Evolutionary conservation across 2,329 filamentous ascomycete species (phyloP), one percentile per base, ranked within the genome.

Genomic region (Coccinonectria pachysandricola): DNA sequence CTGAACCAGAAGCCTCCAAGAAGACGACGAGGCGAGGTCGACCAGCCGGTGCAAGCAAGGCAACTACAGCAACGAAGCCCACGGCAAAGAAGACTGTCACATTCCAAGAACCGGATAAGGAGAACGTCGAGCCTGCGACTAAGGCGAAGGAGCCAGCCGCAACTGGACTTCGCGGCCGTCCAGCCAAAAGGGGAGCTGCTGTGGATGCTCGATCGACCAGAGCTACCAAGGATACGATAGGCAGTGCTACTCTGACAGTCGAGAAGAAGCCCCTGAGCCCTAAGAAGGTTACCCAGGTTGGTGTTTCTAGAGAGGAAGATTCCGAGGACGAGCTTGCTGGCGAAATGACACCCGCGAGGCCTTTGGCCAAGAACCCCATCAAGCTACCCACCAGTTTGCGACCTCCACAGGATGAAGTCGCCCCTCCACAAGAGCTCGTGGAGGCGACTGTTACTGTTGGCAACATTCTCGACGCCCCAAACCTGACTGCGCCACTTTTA

Each of bases 101-200:
- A 31, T 78, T 78, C 47, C 63, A 75, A 45, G 70, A 72, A 39
- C 68, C 69, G 3, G 72, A 75, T 46, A 78, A 79, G 52, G 74
- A 79, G 46, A 78, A 78, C 37, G 52, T 72, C 19, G 48, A 59
- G 12, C 69, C 68, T 9, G 39, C 49, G 3, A 28, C 49, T 12
- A 57, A 53, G 30, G 36, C 45, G 15, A 63, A 63, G 43, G 45
- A 51, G 24, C 35, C 52, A 22, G 36, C 45, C 17, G 27, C 52
- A 8, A 35, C 45, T 8, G 57, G 61, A 14, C 48, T 68, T 19
- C 45, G 52, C 20, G 47, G 49, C 28, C 48, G 53, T 18, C 53
- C 71, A 10, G 61, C 71, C 21, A 63, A 70, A 30, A 50, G 53
- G 26, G 50, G 46, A 12, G 42, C 42, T 15, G 44, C 46, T 29